phyloP scores from a whole-genome alignment of 139 green algal species.

The Trebouxia sp. region DNA sequence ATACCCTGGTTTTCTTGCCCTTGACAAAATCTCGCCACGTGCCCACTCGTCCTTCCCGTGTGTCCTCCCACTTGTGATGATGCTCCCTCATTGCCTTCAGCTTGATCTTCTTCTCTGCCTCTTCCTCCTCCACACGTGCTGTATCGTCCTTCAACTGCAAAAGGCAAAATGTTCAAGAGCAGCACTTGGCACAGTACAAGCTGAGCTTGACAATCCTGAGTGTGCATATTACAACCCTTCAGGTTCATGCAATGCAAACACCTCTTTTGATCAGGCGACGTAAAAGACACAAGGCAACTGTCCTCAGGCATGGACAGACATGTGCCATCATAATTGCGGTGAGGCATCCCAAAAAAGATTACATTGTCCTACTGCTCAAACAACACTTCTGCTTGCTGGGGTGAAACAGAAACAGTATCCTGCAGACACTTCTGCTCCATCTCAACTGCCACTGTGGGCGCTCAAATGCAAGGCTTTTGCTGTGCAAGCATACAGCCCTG shows the following conservation, averaged over 20 bases:
- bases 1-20: constrained; percentile 31
- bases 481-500: not conserved
- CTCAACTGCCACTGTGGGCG: no score
- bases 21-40: constrained; percentile 78
- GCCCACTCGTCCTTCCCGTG: constrained; percentile 67
- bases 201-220: not conserved
- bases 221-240: constrained; percentile 10
- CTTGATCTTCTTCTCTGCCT: constrained; percentile 53
- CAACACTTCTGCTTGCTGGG: no score
- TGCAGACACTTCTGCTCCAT: no score
- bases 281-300: no score
- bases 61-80: constrained; percentile 86
- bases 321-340: no score
- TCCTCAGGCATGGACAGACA: no score
- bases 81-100: constrained; percentile 66
- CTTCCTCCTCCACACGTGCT: constrained; percentile 64
- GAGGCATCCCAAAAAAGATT: no score
- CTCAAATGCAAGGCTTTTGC: no score
- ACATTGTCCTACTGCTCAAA: no score
- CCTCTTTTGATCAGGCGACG: no score
- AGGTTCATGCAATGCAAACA: no score
- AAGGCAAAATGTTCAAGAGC: not conserved
- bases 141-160: constrained; percentile 73
- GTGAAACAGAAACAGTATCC: no score
- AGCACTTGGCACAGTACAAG: not conserved